Evolutionary conservation across 441 rosid genomes (phyloP).

Genomic region (Bocquillonia castaneifolia): DNA sequence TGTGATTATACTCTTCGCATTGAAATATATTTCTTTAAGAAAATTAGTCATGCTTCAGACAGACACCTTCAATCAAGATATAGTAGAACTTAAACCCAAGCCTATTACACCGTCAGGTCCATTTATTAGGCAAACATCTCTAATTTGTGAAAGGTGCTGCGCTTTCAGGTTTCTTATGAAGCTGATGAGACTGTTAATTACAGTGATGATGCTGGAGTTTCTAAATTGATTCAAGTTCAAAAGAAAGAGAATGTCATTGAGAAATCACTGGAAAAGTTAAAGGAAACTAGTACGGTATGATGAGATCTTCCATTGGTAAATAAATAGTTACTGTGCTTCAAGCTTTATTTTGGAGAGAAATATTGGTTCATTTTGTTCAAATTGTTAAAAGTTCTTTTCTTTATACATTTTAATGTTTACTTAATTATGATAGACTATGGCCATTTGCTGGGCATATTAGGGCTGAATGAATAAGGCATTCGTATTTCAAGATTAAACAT

Average conservation of each 20-base stretch:
- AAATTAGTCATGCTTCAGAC: neutral
- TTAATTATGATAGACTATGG: neutral
- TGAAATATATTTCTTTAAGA: neutral
- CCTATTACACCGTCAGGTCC: neutral
- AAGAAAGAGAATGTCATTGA: conserved; percentile 70
- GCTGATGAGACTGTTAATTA: conserved; percentile 30
- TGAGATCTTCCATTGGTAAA: conserved; percentile 10
- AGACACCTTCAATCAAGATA: neutral
- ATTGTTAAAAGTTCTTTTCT: neutral
- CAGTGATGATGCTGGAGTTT: conserved; percentile 34
- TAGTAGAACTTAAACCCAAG: neutral
- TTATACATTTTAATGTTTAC: neutral
- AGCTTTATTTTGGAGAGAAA: neutral
- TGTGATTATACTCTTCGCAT: neutral
- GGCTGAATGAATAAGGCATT: neutral
- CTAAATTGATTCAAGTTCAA: conserved; percentile 46
- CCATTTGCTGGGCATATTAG: neutral
- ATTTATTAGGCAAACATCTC: conserved; percentile 12
- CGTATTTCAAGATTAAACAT: neutral
- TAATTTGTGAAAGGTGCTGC: conserved; percentile 22
- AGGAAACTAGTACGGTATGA: conserved; percentile 79
- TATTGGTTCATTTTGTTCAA: neutral
- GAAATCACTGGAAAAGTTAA: conserved; percentile 77
- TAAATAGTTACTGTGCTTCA: conserved; percentile 6
- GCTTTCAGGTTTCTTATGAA: conserved; percentile 44